A percentile compares a stretch with the other conserved stretches of the same genome.
phyloP scores from a whole-genome alignment of 2,329 filamentous ascomycete genomes.

The Diaporthe longicolla region DNA sequence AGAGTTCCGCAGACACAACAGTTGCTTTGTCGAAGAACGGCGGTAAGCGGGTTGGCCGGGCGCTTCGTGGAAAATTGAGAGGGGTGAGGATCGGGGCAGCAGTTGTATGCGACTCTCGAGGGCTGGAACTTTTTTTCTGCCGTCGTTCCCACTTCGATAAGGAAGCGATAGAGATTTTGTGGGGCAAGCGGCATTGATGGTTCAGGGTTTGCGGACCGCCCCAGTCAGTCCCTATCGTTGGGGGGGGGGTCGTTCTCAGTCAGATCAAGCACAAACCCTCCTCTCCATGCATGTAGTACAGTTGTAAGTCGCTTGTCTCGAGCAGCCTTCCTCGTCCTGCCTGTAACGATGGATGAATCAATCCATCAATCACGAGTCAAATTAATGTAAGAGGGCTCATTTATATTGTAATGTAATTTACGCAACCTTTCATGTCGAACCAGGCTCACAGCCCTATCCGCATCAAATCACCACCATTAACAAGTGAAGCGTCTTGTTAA shows the following conservation, averaged over 20 bases:
- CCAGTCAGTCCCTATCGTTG: background rate
- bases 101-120: constrained; percentile 9
- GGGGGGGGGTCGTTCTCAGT: background rate
- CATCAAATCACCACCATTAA: background rate
- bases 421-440: background rate
- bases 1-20: constrained; percentile 4
- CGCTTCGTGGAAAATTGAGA: constrained; percentile 19
- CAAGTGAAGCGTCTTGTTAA: background rate
- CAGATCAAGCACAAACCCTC: background rate
- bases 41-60: background rate
- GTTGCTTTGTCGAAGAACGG: background rate
- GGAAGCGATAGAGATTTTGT: constrained; percentile 11
- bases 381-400: too few species aligned
- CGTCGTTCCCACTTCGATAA: constrained; percentile 40
- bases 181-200: constrained; percentile 28
- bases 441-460: background rate
- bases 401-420: background rate
- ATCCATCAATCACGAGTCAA: too few species aligned
- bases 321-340: background rate
- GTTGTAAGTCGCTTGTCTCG: background rate
- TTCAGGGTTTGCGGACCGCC: background rate
- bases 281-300: too few species aligned
- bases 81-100: background rate
- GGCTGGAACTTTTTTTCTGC: constrained; percentile 42
- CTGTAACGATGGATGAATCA: background rate